Conservation (phyloP, 345 rosid genomes). For the Citrus hindsii region DNA sequence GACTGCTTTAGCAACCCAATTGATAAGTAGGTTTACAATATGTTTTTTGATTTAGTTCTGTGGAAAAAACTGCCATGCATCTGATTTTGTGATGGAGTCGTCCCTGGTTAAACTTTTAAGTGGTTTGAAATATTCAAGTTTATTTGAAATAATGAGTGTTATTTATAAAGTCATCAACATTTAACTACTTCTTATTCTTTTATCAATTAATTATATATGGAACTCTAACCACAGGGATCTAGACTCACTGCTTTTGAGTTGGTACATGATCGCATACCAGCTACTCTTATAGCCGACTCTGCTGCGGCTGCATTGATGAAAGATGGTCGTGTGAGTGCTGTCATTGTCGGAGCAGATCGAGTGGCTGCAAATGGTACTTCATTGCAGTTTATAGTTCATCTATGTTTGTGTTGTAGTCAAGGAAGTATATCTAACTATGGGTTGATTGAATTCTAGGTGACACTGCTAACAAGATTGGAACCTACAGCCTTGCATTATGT, state of each 20-base stretch:
- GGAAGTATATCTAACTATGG: not conserved
- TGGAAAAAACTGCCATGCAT: not conserved
- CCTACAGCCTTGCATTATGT: constrained; percentile 86
- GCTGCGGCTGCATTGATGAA: constrained; percentile 96
- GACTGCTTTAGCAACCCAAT: not conserved
- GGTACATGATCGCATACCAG: constrained; percentile 85
- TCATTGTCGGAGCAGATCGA: constrained; percentile 93
- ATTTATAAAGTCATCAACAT: not conserved
- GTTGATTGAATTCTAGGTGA: constrained; percentile 50
- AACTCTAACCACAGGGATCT: constrained; percentile 58
- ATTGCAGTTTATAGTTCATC: constrained; percentile 10
- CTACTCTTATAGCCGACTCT: constrained; percentile 86
- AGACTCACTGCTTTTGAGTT: constrained; percentile 95
- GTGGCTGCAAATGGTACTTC: constrained; percentile 81
- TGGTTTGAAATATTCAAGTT: not conserved
- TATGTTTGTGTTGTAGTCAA: constrained; percentile 3
- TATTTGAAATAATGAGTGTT: not conserved
- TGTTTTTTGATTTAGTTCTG: not conserved
- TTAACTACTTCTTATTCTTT: not conserved
- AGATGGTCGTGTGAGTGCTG: constrained; percentile 67
- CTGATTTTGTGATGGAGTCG: not conserved
- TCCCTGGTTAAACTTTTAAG: not conserved
- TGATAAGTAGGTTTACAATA: not conserved
- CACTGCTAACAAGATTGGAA: constrained; percentile 97
- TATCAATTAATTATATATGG: not conserved